Evolutionary conservation across 2,329 filamentous ascomycete species (phyloP).

Genomic region (Emergomyces pasteurianus): DNA sequence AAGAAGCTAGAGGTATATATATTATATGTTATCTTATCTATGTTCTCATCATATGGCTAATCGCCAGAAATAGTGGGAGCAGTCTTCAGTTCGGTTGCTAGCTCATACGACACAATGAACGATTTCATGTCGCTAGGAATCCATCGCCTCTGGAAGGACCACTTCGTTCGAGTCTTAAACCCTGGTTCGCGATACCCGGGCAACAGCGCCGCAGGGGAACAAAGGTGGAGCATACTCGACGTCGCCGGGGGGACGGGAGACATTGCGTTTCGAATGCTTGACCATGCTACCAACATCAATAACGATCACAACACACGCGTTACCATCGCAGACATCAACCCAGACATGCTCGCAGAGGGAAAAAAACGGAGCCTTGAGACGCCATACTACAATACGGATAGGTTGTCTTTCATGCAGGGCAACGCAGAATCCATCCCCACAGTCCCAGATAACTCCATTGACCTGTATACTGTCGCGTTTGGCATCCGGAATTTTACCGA

Average conservation of each 20-base stretch:
- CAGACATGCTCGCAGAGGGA: slow-evolving; percentile 84
- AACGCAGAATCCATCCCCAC: slow-evolving; percentile 67
- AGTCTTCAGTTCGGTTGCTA: slow-evolving; percentile 91
- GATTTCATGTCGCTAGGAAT: slow-evolving; percentile 97
- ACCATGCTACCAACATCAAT: slow-evolving; percentile 73
- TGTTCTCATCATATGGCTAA: background rate
- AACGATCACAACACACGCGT: slow-evolving; percentile 69
- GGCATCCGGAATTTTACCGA: slow-evolving; percentile 96
- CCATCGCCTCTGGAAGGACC: slow-evolving; percentile 93
- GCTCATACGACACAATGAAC: slow-evolving; percentile 96
- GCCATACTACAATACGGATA: slow-evolving; percentile 43
- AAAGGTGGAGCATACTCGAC: slow-evolving; percentile 70
- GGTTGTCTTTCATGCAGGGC: slow-evolving; percentile 68
- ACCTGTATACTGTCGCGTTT: slow-evolving; percentile 95
- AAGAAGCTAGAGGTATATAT: slow-evolving; percentile 50
- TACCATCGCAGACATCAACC: slow-evolving; percentile 92
- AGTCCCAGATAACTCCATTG: slow-evolving; percentile 60
- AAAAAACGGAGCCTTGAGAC: slow-evolving; percentile 59
- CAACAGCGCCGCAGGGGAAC: slow-evolving; percentile 17
- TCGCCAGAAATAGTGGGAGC: slow-evolving; percentile 47
- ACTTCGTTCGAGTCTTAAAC: slow-evolving; percentile 86
- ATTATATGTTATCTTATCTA: background rate
- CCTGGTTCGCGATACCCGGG: slow-evolving; percentile 50
- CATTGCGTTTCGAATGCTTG: slow-evolving; percentile 91
- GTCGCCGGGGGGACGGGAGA: slow-evolving; percentile 95